A percentile compares a stretch with the other conserved stretches of the same genome.
phyloP scores from a whole-genome alignment of 352 stramenopile genomes.

The Phytopythium oedochilum region DNA sequence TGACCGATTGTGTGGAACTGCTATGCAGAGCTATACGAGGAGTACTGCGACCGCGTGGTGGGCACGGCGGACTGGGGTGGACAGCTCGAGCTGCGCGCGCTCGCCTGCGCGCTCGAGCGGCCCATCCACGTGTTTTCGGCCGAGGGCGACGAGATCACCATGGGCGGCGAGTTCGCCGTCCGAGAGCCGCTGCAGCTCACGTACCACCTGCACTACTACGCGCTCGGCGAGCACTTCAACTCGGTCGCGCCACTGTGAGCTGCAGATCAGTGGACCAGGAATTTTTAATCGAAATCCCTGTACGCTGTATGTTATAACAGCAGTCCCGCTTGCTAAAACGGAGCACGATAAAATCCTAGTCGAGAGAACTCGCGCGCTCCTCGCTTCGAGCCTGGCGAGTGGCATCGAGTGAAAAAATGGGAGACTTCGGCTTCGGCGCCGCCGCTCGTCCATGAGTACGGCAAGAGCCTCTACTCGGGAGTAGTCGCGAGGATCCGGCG shows the following conservation, averaged over 20 bases:
- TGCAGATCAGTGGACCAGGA: too few species aligned
- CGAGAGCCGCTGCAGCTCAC: conserved; percentile 88
- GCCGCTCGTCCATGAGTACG: too few species aligned
- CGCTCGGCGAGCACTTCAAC: conserved; percentile 99
- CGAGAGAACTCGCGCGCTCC: too few species aligned
- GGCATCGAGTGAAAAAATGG: too few species aligned
- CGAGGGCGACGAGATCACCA: conserved; percentile 81
- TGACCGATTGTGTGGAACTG: neutral
- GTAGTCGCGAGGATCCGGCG: too few species aligned
- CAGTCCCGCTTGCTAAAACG: too few species aligned
- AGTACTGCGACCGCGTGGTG: conserved; percentile 91
- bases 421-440: too few species aligned
- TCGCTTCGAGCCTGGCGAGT: too few species aligned
- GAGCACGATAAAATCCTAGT: too few species aligned
- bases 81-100: conserved; percentile 94
- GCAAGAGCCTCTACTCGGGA: too few species aligned
- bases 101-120: conserved; percentile 79
- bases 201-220: conserved; percentile 97
- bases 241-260: conserved; percentile 55
- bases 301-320: too few species aligned
- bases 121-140: conserved; percentile 93
- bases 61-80: conserved; percentile 95
- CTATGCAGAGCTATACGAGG: conserved; percentile 65
- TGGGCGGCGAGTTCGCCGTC: conserved; percentile 81
- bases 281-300: too few species aligned